Evolutionary conservation across 2,329 filamentous ascomycete species (phyloP).

Genomic region (Blumeria graminis): DNA sequence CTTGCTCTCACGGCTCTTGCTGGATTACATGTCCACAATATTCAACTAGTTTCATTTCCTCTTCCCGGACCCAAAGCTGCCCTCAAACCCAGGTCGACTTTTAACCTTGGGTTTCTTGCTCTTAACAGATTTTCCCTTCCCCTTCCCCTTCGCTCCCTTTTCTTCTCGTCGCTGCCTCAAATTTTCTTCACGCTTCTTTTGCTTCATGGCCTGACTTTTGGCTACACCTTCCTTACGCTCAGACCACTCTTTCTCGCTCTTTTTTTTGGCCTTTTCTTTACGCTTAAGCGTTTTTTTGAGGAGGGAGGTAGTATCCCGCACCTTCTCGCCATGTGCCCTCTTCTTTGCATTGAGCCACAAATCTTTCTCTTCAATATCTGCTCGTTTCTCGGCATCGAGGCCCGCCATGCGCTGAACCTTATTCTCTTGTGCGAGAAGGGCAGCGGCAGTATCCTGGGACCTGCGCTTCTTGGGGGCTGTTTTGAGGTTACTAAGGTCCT

Average conservation of each 20-base stretch:
- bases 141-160: constrained; percentile 34
- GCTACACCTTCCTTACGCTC: constrained; percentile 48
- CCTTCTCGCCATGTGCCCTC: constrained; percentile 68
- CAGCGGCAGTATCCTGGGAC: constrained; percentile 61
- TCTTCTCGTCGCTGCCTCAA: constrained; percentile 50
- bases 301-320: constrained; percentile 63
- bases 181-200: constrained; percentile 64
- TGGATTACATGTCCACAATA: neutral
- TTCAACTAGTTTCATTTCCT: constrained; percentile 5
- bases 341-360: constrained; percentile 79
- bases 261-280: constrained; percentile 72
- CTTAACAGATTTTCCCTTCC: constrained; percentile 27
- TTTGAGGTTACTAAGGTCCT: constrained; percentile 36
- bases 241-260: constrained; percentile 74
- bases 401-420: constrained; percentile 58
- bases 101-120: constrained; percentile 19
- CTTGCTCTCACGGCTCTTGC: too few relatives aligned
- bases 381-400: constrained; percentile 58
- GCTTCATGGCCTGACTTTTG: constrained; percentile 53
- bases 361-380: constrained; percentile 81
- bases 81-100: constrained; percentile 32
- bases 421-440: constrained; percentile 64
- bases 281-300: constrained; percentile 90
- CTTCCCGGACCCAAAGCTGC: constrained; percentile 18
- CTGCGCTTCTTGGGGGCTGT: constrained; percentile 56